Base-by-base conservation (phyloP, 768 basidiomycete genomes). In the Cystobasidium onofrii region DNA sequence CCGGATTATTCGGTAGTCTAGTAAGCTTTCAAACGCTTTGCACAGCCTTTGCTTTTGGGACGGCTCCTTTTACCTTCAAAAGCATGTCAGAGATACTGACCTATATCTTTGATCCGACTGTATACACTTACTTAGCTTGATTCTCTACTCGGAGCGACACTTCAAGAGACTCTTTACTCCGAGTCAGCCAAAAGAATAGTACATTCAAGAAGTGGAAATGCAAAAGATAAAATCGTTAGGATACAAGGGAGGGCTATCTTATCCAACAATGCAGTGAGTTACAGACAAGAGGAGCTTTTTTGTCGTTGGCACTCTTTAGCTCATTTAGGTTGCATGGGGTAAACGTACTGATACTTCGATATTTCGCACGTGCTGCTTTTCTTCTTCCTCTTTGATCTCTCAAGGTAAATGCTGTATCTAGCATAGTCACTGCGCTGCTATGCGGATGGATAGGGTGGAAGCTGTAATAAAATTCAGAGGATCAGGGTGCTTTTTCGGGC, bases 161-260 rank as follows among this genome's bases (percentile, higher is more conserved):
- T 72, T 17, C 70, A 72, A 50, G 55, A 61, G 27, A 72, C 70
- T 9, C 33, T 72, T 3, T 72, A 72, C 64, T 72, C 70, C 9
- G 57, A 72, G 31, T 31, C 70, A 7, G 31, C 55, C 66, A 72
- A 72, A 52, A 72, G 33, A 55, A 55, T 72, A 39, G 57, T 72
- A 1, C 54, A 72, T 72, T 29, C 62, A 13, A n/a, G 62, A 29
- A 27, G 4, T 27, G 54, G 7, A 33, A 29, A 72, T 39, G 10
- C 12, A 36, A 55, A 72, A 20, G 65, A 52, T 15, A 67, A 72
- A 18, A 33, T 41, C 13, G 46, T 72, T 13, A 6, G 55, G 3
- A 41, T 72, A 29, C 31, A 50, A 25, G 70, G 70, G n/a, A 7
- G 6, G 13, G 31, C 60, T 31, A 34, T 72, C 27, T 41, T 72